phyloP scores from a whole-genome alignment of 148 eudicot species.

The Dianthus caryophyllus region DNA sequence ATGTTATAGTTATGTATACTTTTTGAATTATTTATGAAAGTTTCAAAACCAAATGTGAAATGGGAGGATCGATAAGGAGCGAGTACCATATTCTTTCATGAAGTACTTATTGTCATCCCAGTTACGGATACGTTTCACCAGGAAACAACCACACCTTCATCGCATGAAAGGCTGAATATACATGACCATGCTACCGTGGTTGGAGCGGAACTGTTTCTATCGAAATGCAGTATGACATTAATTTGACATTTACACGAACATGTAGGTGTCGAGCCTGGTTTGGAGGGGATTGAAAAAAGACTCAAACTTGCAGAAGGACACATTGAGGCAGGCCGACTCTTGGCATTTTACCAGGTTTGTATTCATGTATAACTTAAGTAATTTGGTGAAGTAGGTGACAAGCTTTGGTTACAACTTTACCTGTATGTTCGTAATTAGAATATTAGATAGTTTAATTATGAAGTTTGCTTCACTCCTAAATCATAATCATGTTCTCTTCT shows the following conservation, averaged over 20 bases:
- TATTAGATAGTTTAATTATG: too few relatives aligned
- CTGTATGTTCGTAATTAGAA: too few relatives aligned
- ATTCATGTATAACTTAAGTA: slow-evolving; percentile 8
- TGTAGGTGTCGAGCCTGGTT: slow-evolving; percentile 49
- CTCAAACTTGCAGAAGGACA: slow-evolving; percentile 83
- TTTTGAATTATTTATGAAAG: too few relatives aligned
- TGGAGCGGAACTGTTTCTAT: neutral
- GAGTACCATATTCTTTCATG: too few relatives aligned
- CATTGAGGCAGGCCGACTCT: slow-evolving; percentile 95
- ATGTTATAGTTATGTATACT: too few relatives aligned
- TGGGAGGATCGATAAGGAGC: too few relatives aligned
- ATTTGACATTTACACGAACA: slow-evolving; percentile 12
- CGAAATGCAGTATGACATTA: neutral
- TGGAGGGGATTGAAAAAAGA: slow-evolving; percentile 49
- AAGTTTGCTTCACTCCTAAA: neutral
- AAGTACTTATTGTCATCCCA: neutral
- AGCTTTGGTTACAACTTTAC: too few relatives aligned
- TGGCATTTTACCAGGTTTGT: slow-evolving; percentile 83
- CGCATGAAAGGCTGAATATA: neutral
- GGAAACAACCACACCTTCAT: neutral
- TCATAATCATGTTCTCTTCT: slow-evolving; percentile 1
- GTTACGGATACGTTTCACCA: neutral
- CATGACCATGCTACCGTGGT: neutral
- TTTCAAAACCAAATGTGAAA: too few relatives aligned
- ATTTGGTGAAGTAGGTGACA: neutral